Base-by-base conservation (phyloP, 441 rosid genomes). In the Populus hybrid region DNA sequence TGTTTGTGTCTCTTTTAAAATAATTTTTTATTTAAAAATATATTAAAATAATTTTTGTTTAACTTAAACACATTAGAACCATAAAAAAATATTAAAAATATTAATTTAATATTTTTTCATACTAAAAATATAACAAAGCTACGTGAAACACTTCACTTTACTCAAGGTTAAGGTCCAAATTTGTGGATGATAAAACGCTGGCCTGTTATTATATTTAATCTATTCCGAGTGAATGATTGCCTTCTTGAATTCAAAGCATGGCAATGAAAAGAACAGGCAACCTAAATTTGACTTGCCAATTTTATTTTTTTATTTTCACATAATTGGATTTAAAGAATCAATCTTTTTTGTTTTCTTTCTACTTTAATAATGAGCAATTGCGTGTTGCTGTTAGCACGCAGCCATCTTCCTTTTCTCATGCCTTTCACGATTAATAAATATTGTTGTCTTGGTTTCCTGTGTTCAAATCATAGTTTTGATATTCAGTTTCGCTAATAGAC, bases 341-440 rank as follows among this genome's bases (percentile, higher is more conserved):
- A 24, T 71, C 35, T 40, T 42, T 42, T 14, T 46, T 14, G 16
- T 21, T 24, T 71, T 18, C 38, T 67, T 30, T 67, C 36, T n/a
- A 40, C 11, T 66, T 57, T 30, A 61, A 40, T 46, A 14, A 42
- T 28, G 61, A 75, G 70, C 10, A 6, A 28, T 32, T 63, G 8
- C 59, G 67, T 28, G 26, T 69, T 54, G 76, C 57, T 9, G 74
- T 54, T 73, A 63, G 78, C 74, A 61, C 46, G 74, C 78, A 71
- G 68, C 68, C 77, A 40, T 78, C 70, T 69, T 26, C 7, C 36
- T 20, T 20, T 50, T 50, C 21, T 24, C 74, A 34, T 34, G 36
- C 36, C 36, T 42, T 66, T 46, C 67, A 72, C 54, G 21, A 40
- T 65, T 36, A 71, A 32, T 28, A 28, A 64, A 71, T 12, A 34